Base-by-base conservation (phyloP, 2,329 filamentous ascomycete species). In the Magnaporthiopsis poae region DNA sequence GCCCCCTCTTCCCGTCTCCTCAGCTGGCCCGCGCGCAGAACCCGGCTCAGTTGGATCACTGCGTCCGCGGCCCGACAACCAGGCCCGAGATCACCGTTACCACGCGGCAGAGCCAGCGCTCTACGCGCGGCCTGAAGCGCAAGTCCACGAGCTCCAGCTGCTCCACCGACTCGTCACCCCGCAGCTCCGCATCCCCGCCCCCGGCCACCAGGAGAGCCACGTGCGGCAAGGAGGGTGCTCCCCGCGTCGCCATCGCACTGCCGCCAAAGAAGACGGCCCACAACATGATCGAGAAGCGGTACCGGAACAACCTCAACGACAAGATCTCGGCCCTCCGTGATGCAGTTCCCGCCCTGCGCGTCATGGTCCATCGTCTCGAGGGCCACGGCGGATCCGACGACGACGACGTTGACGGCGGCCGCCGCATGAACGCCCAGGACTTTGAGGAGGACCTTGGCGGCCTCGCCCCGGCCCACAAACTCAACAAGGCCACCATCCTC, bases 281-380 rank as follows among this genome's bases (percentile, higher is more conserved):
- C 78, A 93, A 92, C 77, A 90, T 93, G 77, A 92, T 93, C 70
- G 90, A 94, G 77, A 93, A 93, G 79, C 82, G 90, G 66, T 94
- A 93, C 77, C 87, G 90, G 70, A 91, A 88, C 65, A 94, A 94
- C 73, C 81, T 94, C 67, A 93, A 93, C 74, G 90, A 92, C 73
- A 93, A 92, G 78, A 93, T 94, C 71, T 83, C 89, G 25, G 88
- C 89, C 65, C 79, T 93, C 61, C 82, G 89, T 69, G 89, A 92
- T 73, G 88, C 88, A 64, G 89, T 94, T 0, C 77, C 78, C 65
- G 77, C 81, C 2, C 76, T 87, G 62, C 79, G 84, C 35, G 72
- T 84, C 59, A 78, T 77, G 64, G 75, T 78, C 3, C 74, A 78
- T 31, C 74, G 77, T 0, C 70, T 74, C 1, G 78, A 81, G 29